Evolutionary conservation across 768 basidiomycete genomes (phyloP), one percentile per base, ranked within the genome.

Genomic region (Kockovaella imperatae): DNA sequence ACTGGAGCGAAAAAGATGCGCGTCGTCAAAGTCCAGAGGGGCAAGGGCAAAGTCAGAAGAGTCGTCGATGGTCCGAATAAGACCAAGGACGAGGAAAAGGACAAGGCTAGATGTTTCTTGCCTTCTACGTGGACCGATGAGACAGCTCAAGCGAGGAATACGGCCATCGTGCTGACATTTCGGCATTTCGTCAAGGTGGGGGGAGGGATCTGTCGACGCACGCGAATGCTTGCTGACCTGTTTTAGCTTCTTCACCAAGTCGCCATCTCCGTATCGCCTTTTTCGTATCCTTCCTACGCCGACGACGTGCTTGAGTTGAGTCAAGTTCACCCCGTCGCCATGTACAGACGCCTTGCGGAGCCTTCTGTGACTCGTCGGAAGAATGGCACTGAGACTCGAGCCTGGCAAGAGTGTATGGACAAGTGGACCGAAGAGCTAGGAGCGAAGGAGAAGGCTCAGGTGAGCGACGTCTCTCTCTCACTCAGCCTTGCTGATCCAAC

Each of bases 401-500:
- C 62, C 14, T 71, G 69, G 69, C 47, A 49, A 38, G 56, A 54
- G 18, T 71, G 69, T 47, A 71, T 71, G 69, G 67, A 68, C 45
- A 59, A 66, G 41, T 71, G 69, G 69, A 65, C 59, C 18, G 68
- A 71, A 45, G 69, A 71, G 52, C 45, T 69, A 24, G 69, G 63
- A 10, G 63, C 60, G 11, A 54, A 60, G 47, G 69, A 71, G 48
- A 68, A 67, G 53, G 59, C 61, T 31, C 48, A 53, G 34, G 68
- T 67, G 49, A 47, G 65, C 60, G 14, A 24, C 34, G 41, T 31
- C 35, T 36, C 32, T 35, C 4, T 29, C 34, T 30, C 20, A 23
- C 15, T 25, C 2, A 14, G n/a, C 29, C 17, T 3, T 18, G 13
- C 24, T 6, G n/a, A 20, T 23, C 45, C 38, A 24, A 45, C 31